These are phyloP conservation scores for Ascochyta pisi DNA, from an alignment of 2,329 filamentous ascomycete genomes.

Conservation along the genomic window DNA sequence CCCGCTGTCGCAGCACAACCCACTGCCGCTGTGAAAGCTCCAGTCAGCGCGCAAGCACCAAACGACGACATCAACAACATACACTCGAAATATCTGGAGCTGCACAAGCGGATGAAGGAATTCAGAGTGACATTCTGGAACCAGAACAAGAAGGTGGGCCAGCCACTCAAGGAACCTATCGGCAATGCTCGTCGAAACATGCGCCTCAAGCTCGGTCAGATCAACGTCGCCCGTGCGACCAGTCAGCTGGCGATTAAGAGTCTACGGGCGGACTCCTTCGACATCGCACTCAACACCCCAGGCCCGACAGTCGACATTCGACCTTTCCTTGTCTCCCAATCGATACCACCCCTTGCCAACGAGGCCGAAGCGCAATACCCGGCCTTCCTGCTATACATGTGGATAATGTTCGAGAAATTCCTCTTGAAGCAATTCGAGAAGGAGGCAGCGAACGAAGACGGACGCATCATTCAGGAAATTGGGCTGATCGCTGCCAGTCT, in stretches of 20 bases:
- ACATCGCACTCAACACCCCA: constrained; percentile 28
- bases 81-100: constrained; percentile 44
- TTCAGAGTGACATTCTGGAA: constrained; percentile 42
- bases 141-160: constrained; percentile 29
- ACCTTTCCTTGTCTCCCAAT: constrained; percentile 44
- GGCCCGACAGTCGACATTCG: constrained; percentile 47
- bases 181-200: constrained; percentile 45
- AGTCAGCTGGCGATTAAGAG: constrained; percentile 37
- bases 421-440: constrained; percentile 67
- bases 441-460: constrained; percentile 49
- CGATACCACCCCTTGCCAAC: constrained; percentile 36
- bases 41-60: constrained; percentile 18
- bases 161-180: constrained; percentile 38
- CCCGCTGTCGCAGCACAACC: constrained; percentile 11
- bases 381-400: constrained; percentile 66
- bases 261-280: constrained; percentile 40
- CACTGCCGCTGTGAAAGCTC: constrained; percentile 2
- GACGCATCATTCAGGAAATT: constrained; percentile 70
- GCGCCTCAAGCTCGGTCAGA: constrained; percentile 42
- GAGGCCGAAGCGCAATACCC: constrained; percentile 52
- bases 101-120: constrained; percentile 48
- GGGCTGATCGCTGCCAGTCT: constrained; percentile 78
- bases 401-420: constrained; percentile 78
- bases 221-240: constrained; percentile 37
- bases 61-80: constrained; percentile 37